These are phyloP conservation scores for Sarocladium oryzae DNA, from an alignment of 2,329 filamentous ascomycete species.

Conservation along the genomic window DNA sequence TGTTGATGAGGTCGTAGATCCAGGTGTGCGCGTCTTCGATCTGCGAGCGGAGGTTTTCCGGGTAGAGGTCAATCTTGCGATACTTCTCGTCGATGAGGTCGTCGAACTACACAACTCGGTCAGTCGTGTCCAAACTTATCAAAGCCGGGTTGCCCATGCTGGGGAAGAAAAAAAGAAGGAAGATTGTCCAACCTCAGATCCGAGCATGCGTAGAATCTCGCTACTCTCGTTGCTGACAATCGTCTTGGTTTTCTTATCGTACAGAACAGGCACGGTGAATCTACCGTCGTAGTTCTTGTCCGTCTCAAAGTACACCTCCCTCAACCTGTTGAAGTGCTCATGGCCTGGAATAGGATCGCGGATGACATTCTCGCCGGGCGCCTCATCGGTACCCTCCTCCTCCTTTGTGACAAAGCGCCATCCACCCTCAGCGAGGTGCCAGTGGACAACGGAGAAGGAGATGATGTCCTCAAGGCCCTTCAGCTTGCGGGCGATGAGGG, in stretches of 20 bases:
- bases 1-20: constrained; percentile 71
- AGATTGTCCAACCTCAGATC: constrained; percentile 51
- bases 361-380: constrained; percentile 54
- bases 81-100: constrained; percentile 55
- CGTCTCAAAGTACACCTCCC: constrained; percentile 72
- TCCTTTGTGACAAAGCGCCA: constrained; percentile 75
- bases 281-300: constrained; percentile 68
- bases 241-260: constrained; percentile 65
- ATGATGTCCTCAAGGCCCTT: constrained; percentile 90
- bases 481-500: constrained; percentile 79
- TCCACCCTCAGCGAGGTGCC: constrained; percentile 68
- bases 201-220: constrained; percentile 90
- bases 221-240: constrained; percentile 91
- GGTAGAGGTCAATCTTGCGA: constrained; percentile 60
- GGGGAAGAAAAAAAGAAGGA: not conserved
- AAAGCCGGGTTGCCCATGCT: not conserved
- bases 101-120: constrained; percentile 53
- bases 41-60: constrained; percentile 50
- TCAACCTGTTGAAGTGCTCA: constrained; percentile 62
- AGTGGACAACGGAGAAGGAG: constrained; percentile 76
- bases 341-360: constrained; percentile 65
- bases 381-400: constrained; percentile 33
- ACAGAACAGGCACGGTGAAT: constrained; percentile 84
- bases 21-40: constrained; percentile 77
- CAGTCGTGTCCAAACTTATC: not conserved